Evolutionary conservation across 163 green algal species (phyloP), one percentile per base, ranked within the genome.

Genomic region (Scenedesmus sp.): DNA sequence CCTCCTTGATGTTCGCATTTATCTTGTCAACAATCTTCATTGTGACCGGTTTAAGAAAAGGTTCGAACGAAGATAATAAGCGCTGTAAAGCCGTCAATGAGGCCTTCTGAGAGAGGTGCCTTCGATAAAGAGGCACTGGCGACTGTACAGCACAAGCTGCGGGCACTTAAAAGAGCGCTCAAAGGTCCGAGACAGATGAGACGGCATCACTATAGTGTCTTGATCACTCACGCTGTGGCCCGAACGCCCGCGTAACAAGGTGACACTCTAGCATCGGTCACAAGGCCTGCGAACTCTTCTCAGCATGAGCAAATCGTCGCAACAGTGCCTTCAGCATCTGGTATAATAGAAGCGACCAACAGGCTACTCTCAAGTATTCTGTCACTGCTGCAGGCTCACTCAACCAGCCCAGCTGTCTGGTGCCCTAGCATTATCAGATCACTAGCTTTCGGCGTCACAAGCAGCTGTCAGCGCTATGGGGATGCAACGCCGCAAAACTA

Each of bases 1-100:
- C 98, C 64, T 99, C 96, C 34, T 96, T 94, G 4, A 99, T 95
- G 94, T 98, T 99, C 91, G 92, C 83, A 82, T 95, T 93, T 12
- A 96, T 88, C 82, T 94, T 95, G 74, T 96, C 91, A 9, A 95
- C 82, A 70, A 96, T 92, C 90, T 96, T 96, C 94, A 96, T 96
- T n/a, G 62, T 93, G 90, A 23, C 54, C 34, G 16, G n/a, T 15
- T 52, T 79, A 6, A 5, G 13, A 2, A 3, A 79, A 13, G 12
- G 23, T 23, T 4, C 70, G 46, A 52, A 5, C 0, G 13, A 52
- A 79, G 15, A 52, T 7, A 52, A 52, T 12, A 52, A 13, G 70
- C 4, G 70, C 70, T 79, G 70, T 23, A 52, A 1, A 79, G 70
- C 23, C 70, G 70, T 79, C 70, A 79, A 79, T 79, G 70, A 79